Evolutionary conservation across 495 filamentous ascomycete genomes (phyloP), one percentile per base, ranked within the genome.

Genomic region (Glutinoglossum americanum): DNA sequence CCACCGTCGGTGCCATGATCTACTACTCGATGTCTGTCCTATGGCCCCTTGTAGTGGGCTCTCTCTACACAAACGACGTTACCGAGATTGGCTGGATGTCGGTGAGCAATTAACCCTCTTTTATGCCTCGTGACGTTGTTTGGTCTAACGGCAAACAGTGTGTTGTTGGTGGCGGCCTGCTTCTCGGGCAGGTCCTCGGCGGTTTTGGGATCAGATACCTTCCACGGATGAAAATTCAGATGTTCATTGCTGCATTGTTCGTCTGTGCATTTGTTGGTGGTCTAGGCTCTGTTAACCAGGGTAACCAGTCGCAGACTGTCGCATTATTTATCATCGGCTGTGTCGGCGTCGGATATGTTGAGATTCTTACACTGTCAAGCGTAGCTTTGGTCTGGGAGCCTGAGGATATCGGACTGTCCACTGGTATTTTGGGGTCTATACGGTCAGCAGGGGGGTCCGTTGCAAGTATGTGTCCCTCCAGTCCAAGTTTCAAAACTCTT

Each of bases 1-100:
- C 67, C 13, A 56, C 61, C 17, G 64, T 69, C 21, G 68, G 66
- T 9, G 65, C 64, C 48, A 65, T 66, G 60, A 63, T 70, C n/a
- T 71, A 68, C 59, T 73, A 65, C 63, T 63, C 64, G 17, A 66
- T 68, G 57, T 63, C 66, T 35, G 58, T 71, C 32, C 49, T 74
- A 44, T 72, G 69, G 68, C 71, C 71, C 6, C 55, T 63, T 17
- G 61, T 63, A 17, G 61, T 72, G 41, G 57, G 41, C n/a, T 54
- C 35, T 21, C 53, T 68, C 1, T 69, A 63, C 59, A 66, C 64
- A 1, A 69, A 62, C 4, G 62, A 70, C 51, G 51, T 63, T n/a
- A 63, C 67, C 41, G 57, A 66, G 37, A 62, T 68, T 27, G 70
- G 66, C 17, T 74, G 65, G 69, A 61, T 65, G 57, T 68, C 63